phyloP scores from a whole-genome alignment of 2,329 filamentous ascomycete species.

The Aspergillus luchuensis region DNA sequence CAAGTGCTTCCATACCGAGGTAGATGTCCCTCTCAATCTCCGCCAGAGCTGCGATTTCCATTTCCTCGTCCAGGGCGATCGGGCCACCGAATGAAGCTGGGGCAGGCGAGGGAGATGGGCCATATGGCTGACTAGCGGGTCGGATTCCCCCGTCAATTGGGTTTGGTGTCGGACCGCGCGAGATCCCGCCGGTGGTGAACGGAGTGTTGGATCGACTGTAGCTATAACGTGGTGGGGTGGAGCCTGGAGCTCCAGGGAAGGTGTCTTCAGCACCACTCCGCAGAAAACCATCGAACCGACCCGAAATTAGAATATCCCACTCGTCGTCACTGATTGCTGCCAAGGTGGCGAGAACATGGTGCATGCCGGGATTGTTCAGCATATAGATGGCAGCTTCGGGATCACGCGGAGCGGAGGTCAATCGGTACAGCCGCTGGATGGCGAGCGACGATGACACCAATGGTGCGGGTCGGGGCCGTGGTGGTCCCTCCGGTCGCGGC shows the following conservation, averaged over 20 bases:
- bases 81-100: slow-evolving; percentile 67
- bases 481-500: slow-evolving; percentile 63
- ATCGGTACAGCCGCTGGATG: slow-evolving; percentile 80
- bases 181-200: slow-evolving; percentile 35
- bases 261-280: slow-evolving; percentile 81
- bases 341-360: slow-evolving; percentile 83
- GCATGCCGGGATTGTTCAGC: slow-evolving; percentile 76
- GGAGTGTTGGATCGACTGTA: slow-evolving; percentile 45
- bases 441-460: slow-evolving; percentile 74
- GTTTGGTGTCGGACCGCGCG: slow-evolving; percentile 37
- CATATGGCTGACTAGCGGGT: slow-evolving; percentile 43
- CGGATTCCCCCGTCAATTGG: slow-evolving; percentile 46
- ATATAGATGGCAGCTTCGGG: slow-evolving; percentile 85
- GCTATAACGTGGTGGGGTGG: slow-evolving; percentile 31
- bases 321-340: slow-evolving; percentile 88
- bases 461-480: slow-evolving; percentile 69
- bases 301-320: slow-evolving; percentile 93
- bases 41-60: slow-evolving; percentile 83
- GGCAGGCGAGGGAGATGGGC: slow-evolving; percentile 55
- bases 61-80: slow-evolving; percentile 90
- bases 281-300: slow-evolving; percentile 91
- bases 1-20: slow-evolving; percentile 87
- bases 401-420: slow-evolving; percentile 73
- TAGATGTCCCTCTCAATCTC: slow-evolving; percentile 95
- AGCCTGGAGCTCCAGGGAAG: slow-evolving; percentile 27